Evolutionary conservation across 352 stramenopile species (phyloP), one percentile per base, ranked within the genome.

Genomic region (Phytophthora sansomeana): DNA sequence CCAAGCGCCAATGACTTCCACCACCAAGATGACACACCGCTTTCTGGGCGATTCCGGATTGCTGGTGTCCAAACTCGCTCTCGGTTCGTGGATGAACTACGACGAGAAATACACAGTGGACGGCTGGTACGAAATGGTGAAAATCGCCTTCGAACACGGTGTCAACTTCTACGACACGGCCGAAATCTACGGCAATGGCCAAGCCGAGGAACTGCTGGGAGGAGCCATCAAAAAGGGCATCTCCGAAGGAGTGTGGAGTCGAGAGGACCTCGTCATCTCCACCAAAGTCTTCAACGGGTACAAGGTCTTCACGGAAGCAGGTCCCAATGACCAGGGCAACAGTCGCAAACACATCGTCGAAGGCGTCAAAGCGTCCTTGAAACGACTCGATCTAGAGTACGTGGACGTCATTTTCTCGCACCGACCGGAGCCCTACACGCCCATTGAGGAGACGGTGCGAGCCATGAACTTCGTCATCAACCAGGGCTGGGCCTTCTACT

Each of bases 361-460:
- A 43, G 78, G 78, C 14, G 69, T 69, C 33, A 75, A 68, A 14
- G 47, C 72, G 0, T 82, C 78, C 14, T 47, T 91, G 10, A 51
- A 68, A 35, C 71, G 78, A 10, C 39, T 90, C 21, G 63, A 74
- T 11, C 60, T 77, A 7, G 71, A 85, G 16, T 89, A 87, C 38
- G 78, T 91, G 11, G 83, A 92, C 36, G 55, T 92, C 2, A 66
- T 90, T 41, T 92, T 88, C 50, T 85, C 72, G 44, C 83, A 92
- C 48, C 78, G 80, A 14, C 67, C 72, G 14, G 81, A 92, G 47
- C 69, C 75, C 9, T 59, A 54, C 35, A 87, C 76, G 19, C 80
- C 83, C 1, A 87, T 90, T 14, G 80, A 91, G 51, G 85, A 91
- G 42, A 70, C 46, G 6, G 62, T 70, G 8, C 77, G 84, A 14